Conservation (phyloP, 1,284 basidiomycete species). For the Heterobasidion parviporum region DNA sequence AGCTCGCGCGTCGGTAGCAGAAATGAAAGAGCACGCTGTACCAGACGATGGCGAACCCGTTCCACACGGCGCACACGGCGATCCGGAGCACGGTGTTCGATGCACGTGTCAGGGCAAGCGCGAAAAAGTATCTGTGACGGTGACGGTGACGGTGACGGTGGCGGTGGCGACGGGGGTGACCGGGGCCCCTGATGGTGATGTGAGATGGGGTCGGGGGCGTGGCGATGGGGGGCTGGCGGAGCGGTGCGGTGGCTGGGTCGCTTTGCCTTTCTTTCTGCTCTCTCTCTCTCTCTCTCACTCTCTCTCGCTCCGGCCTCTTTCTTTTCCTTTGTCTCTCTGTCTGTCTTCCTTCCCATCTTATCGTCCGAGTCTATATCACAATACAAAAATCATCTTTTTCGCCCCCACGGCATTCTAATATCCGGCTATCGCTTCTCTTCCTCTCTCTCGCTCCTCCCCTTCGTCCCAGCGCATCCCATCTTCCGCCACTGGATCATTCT, state of each 20-base stretch:
- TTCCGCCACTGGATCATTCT: conserved; percentile 1
- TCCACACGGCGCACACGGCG: conserved; percentile 81
- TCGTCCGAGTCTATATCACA: conserved; percentile 15
- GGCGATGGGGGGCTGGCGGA: not conserved
- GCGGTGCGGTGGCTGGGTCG: not conserved
- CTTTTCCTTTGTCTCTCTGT: conserved; percentile 20
- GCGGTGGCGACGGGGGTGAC: not conserved
- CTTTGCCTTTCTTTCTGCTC: not conserved
- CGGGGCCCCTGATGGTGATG: not conserved
- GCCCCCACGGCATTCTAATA: not conserved
- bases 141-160: not conserved
- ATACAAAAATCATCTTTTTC: not conserved
- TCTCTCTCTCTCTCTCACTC: not conserved
- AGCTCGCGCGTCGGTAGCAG: not conserved
- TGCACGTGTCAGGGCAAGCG: conserved; percentile 73
- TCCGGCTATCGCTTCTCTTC: conserved; percentile 7
- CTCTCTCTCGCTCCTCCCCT: conserved; percentile 1
- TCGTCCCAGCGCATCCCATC: conserved; percentile 1
- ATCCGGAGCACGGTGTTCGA: conserved; percentile 82
- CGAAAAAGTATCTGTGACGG: conserved; percentile 69
- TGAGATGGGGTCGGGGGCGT: not conserved
- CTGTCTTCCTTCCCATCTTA: conserved; percentile 21
- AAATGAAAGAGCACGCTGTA: not conserved
- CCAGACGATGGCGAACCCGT: conserved; percentile 85
- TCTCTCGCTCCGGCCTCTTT: not conserved